These are phyloP conservation scores for Ophiostoma australiae DNA, from an alignment of 2,329 filamentous ascomycete genomes.

Conservation along the genomic window DNA sequence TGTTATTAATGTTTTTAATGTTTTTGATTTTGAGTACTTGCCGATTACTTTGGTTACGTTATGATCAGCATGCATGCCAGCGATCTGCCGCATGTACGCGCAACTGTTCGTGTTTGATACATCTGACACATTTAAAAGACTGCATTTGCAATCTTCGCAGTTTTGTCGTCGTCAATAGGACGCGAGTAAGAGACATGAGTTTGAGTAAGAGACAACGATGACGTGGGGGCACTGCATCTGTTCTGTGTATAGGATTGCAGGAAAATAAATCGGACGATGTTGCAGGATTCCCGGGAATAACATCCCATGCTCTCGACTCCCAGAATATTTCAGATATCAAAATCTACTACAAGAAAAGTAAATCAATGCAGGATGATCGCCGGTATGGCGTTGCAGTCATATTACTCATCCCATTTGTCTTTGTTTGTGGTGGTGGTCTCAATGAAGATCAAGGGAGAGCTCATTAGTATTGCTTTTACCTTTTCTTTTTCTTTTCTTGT, in stretches of 20 bases:
- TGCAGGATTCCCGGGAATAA: too few relatives aligned
- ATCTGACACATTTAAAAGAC: not conserved
- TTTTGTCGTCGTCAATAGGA: not conserved
- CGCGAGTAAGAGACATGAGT: not conserved
- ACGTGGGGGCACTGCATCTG: not conserved
- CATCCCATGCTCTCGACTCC: too few relatives aligned
- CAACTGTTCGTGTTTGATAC: not conserved
- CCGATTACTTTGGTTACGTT: not conserved
- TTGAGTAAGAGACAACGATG: not conserved
- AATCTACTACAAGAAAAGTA: not conserved
- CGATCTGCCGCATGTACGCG: constrained; percentile 6
- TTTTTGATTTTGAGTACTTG: too few relatives aligned
- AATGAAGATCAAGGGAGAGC: not conserved
- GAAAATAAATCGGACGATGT: too few relatives aligned
- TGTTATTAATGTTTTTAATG: too few relatives aligned
- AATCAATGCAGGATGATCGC: not conserved
- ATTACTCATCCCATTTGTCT: constrained; percentile 7
- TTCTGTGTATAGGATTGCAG: too few relatives aligned
- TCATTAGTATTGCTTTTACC: not conserved
- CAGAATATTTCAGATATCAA: not conserved
- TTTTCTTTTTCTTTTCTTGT: not conserved
- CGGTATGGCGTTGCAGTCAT: not conserved
- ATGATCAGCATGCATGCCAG: not conserved
- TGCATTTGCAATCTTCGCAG: not conserved
- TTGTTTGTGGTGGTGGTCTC: not conserved